Percentiles rank a stretch among this genome's conserved stretches.
Evolutionary conservation across 73 alveolate genomes (phyloP).

Genomic region (Durusdinium trenchii): DNA sequence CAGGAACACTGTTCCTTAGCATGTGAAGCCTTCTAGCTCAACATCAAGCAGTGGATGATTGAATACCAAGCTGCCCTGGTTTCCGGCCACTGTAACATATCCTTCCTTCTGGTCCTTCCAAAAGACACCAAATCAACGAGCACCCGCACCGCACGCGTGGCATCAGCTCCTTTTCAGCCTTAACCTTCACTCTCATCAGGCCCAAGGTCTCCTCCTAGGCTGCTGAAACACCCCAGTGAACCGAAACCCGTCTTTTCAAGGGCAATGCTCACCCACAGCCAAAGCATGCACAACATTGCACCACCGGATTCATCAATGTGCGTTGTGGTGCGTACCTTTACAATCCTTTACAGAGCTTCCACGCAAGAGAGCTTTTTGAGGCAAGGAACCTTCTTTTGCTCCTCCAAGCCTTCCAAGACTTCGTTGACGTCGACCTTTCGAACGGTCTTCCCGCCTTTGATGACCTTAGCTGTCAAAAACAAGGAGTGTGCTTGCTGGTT

Average conservation of each 20-base stretch:
- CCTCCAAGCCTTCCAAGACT: slow-evolving; percentile 59
- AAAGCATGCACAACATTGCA: too few species aligned
- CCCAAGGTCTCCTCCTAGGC: slow-evolving; percentile 80
- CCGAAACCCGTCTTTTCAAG: neutral
- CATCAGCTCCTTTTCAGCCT: slow-evolving; percentile 59
- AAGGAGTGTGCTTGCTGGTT: neutral
- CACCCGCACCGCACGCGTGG: neutral
- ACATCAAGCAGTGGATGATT: neutral
- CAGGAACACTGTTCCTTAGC: slow-evolving; percentile 39
- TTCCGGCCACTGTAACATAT: slow-evolving; percentile 79
- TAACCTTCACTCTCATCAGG: slow-evolving; percentile 69
- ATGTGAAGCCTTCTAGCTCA: neutral
- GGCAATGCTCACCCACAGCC: too few species aligned
- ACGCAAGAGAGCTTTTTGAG: too few species aligned
- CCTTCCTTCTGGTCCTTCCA: slow-evolving; percentile 55
- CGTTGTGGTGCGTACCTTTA: neutral
- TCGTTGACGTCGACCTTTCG: slow-evolving; percentile 78
- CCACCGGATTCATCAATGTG: neutral
- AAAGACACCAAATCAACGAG: neutral
- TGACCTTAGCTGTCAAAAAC: slow-evolving; percentile 57
- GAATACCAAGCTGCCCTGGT: slow-evolving; percentile 39
- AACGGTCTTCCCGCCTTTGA: slow-evolving; percentile 83
- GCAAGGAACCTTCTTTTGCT: slow-evolving; percentile 28
- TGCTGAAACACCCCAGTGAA: neutral
- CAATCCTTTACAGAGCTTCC: too few species aligned